phyloP scores from a whole-genome alignment of 2,329 filamentous ascomycete genomes.

The Ceratocystis albifundus region DNA sequence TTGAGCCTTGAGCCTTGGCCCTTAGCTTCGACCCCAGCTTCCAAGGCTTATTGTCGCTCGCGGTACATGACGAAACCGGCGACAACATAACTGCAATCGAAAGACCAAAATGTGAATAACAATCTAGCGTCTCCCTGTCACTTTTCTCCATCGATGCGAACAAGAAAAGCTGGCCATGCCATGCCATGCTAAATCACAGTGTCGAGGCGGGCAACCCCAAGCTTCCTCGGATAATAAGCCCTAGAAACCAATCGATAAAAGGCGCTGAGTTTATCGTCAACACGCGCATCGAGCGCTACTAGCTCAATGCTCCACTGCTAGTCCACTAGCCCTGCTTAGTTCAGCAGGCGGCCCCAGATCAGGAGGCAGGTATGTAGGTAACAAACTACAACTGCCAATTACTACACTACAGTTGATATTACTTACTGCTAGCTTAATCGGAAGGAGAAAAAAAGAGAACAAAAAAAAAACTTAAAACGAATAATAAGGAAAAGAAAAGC shows the following conservation, averaged over 20 bases:
- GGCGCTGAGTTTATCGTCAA: background rate
- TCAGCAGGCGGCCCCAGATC: constrained; percentile 1
- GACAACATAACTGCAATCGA: background rate
- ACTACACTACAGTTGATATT: background rate
- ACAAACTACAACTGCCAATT: background rate
- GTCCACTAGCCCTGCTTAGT: constrained; percentile 5
- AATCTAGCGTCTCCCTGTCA: background rate
- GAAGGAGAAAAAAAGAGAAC: no score
- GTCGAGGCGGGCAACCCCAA: background rate
- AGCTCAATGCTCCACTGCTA: constrained; percentile 6
- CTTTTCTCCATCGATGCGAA: background rate
- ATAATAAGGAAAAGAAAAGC: no score
- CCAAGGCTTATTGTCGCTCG: background rate
- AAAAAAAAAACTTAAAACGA: no score
- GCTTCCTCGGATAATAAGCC: constrained; percentile 7
- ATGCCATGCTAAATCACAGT: background rate
- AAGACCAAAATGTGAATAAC: background rate
- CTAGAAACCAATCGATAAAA: constrained; percentile 1
- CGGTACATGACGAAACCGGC: constrained; percentile 7
- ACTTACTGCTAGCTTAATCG: background rate
- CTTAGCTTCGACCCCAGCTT: background rate
- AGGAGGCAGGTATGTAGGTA: background rate
- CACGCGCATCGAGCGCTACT: background rate
- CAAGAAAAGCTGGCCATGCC: background rate
- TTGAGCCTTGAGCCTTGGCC: no score